A percentile compares a stretch with the other conserved stretches of the same genome.
Evolutionary conservation across 192 early-diverging fungal genomes (phyloP).

Genomic region (Pilobolus umbonatus): DNA sequence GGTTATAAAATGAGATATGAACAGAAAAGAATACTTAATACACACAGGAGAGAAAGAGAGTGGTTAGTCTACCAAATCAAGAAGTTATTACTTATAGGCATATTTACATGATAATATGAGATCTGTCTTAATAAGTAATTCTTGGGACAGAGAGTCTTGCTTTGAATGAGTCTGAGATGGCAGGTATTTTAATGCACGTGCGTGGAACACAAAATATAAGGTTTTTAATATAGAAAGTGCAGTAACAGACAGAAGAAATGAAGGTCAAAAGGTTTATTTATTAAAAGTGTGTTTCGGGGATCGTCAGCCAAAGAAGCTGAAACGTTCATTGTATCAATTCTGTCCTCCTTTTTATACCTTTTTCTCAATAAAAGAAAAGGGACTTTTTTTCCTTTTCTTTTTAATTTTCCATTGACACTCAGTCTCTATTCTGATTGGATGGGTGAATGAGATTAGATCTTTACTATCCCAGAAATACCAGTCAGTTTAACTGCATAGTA

Average conservation of each 20-base stretch:
- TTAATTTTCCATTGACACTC: background rate
- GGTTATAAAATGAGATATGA: conserved; percentile 4
- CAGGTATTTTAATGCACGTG: conserved; percentile 1
- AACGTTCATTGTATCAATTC: conserved; percentile 13
- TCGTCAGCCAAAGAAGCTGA: conserved; percentile 31
- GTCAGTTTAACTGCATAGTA: background rate
- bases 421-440: background rate
- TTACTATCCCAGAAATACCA: background rate
- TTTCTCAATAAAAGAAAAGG: background rate
- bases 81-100: background rate
- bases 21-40: background rate
- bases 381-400: background rate
- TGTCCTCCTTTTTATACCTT: conserved; percentile 7
- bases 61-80: too few species aligned
- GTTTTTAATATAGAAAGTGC: conserved; percentile 1
- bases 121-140: background rate
- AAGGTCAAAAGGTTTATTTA: too few species aligned
- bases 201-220: background rate
- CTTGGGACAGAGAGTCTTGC: conserved; percentile 5
- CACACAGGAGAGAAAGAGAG: too few species aligned
- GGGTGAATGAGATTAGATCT: too few species aligned
- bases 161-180: background rate
- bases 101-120: background rate
- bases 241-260: conserved; percentile 3
- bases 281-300: conserved; percentile 8